Conservation (phyloP, 208 protist genomes). For the Crithidia sp. region DNA sequence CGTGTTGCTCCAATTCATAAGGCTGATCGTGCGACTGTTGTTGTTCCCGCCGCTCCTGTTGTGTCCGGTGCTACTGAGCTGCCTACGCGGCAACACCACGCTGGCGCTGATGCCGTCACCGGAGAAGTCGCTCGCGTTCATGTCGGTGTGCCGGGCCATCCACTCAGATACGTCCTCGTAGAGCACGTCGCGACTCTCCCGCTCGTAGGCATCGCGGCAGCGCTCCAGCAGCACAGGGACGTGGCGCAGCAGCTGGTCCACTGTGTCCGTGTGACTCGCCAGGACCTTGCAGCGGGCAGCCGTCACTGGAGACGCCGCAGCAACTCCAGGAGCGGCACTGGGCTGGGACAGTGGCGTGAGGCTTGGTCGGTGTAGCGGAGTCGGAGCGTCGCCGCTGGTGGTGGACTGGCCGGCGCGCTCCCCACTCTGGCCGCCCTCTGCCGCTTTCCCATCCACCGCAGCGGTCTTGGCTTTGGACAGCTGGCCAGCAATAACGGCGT, state of each 20-base stretch:
- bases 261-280: constrained; percentile 23
- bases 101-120: no score
- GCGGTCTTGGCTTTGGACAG: background rate
- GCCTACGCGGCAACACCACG: no score
- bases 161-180: constrained; percentile 31
- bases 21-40: no score
- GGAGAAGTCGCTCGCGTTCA: constrained; percentile 26
- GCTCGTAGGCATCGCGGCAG: constrained; percentile 21
- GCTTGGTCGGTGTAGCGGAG: constrained; percentile 13
- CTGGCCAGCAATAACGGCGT: constrained; percentile 14
- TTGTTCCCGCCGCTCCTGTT: background rate
- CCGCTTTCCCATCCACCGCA: background rate
- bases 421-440: background rate
- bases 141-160: constrained; percentile 4
- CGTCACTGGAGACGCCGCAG: constrained; percentile 3
- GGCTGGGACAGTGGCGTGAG: constrained; percentile 7
- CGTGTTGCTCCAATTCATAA: background rate
- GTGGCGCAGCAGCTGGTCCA: constrained; percentile 38
- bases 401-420: background rate
- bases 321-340: no score
- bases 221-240: constrained; percentile 12
- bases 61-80: no score
- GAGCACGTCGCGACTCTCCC: constrained; percentile 17
- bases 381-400: background rate
- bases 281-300: constrained; percentile 24